Conservation (phyloP, 805 yeast genomes). For the Diddensiella transvaalensis region DNA sequence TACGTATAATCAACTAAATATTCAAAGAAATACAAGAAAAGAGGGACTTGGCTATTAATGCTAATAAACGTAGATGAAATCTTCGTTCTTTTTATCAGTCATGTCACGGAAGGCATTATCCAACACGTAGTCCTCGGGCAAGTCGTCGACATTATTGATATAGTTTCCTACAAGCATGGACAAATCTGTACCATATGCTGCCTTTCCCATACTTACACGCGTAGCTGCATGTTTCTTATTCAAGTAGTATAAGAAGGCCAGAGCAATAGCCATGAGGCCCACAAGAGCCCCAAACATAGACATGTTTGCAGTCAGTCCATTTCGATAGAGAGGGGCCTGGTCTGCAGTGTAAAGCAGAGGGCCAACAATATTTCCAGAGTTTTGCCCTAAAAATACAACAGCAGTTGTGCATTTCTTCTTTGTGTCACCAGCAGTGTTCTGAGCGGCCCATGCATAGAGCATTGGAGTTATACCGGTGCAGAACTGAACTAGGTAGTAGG, state of each 20-base stretch:
- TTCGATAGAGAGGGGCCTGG: conserved; percentile 15
- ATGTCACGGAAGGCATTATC: conserved; percentile 15
- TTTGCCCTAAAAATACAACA: conserved; percentile 25
- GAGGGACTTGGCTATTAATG: no score
- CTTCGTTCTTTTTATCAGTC: conserved; percentile 19
- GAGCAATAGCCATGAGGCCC: conserved; percentile 3
- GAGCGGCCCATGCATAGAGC: conserved; percentile 26
- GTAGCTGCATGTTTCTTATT: conserved; percentile 13
- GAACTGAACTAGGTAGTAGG: conserved; percentile 11
- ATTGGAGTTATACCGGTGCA: conserved; percentile 23
- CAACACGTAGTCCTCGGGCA: neutral
- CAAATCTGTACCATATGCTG: conserved; percentile 7
- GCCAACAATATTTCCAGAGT: conserved; percentile 42
- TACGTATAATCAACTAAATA: no score
- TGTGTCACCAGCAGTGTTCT: conserved; percentile 36
- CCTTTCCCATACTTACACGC: conserved; percentile 16
- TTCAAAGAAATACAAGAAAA: no score
- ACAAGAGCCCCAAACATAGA: conserved; percentile 13
- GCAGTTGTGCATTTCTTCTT: conserved; percentile 25
- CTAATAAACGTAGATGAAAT: conserved; percentile 32
- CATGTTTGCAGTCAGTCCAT: conserved; percentile 16
- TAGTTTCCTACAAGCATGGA: conserved; percentile 13
- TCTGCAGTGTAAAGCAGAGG: conserved; percentile 36
- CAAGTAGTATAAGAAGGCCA: conserved; percentile 2
- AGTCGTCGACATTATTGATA: conserved; percentile 3